These are phyloP conservation scores for Aplosporella prunicola DNA, from an alignment of 2,329 filamentous ascomycete genomes.

Conservation along the genomic window DNA sequence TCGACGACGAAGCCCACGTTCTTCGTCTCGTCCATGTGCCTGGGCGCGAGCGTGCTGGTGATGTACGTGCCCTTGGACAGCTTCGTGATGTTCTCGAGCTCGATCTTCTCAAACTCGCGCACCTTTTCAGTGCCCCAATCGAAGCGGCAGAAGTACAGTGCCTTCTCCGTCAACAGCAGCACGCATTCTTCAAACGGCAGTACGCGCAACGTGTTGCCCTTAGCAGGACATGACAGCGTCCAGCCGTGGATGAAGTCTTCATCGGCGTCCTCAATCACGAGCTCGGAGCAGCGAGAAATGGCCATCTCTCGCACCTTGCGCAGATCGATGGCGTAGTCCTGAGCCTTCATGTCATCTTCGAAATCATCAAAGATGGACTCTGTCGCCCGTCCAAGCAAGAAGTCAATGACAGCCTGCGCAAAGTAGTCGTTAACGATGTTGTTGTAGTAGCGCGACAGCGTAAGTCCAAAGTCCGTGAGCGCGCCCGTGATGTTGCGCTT, in stretches of 20 bases:
- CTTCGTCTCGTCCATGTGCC: slow-evolving; percentile 64
- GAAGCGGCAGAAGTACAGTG: slow-evolving; percentile 81
- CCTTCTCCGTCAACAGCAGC: slow-evolving; percentile 73
- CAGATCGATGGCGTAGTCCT: slow-evolving; percentile 83
- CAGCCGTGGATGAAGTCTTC: slow-evolving; percentile 86
- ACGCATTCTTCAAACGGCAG: slow-evolving; percentile 82
- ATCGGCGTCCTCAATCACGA: slow-evolving; percentile 64
- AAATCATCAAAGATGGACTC: slow-evolving; percentile 87
- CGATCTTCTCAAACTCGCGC: slow-evolving; percentile 78
- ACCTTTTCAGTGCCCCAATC: slow-evolving; percentile 96
- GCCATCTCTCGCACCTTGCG: slow-evolving; percentile 76
- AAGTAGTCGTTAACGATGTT: slow-evolving; percentile 99
- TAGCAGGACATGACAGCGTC: slow-evolving; percentile 71
- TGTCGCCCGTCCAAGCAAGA: slow-evolving; percentile 79
- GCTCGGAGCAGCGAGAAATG: slow-evolving; percentile 78
- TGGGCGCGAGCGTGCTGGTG: slow-evolving; percentile 70
- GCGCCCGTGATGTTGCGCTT: slow-evolving; percentile 88
- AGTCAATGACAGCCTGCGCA: slow-evolving; percentile 89
- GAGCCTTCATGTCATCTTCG: slow-evolving; percentile 83
- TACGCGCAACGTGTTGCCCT: slow-evolving; percentile 55
- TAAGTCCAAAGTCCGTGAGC: slow-evolving; percentile 81
- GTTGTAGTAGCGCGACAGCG: slow-evolving; percentile 66
- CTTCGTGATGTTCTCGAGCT: slow-evolving; percentile 60
- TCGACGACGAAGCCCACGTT: slow-evolving; percentile 79
- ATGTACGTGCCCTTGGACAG: slow-evolving; percentile 82